Conservation (phyloP, 2,329 filamentous ascomycete genomes). For the Alternaria hordeiaustralica region DNA sequence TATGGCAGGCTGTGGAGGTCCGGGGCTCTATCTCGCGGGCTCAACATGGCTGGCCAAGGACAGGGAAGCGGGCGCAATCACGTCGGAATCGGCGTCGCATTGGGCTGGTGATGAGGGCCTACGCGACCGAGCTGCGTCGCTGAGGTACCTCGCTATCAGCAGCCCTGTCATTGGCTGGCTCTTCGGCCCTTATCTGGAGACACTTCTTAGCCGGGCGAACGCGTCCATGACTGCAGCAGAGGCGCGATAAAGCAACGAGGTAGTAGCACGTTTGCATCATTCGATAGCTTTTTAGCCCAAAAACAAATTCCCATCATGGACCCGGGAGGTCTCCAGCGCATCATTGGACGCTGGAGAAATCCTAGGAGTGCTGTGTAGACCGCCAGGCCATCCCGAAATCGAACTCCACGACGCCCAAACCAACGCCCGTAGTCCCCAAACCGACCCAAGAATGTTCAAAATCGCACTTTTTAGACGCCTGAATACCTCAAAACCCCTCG, state of each 20-base stretch:
- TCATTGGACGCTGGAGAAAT: background rate
- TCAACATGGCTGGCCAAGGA: constrained; percentile 29
- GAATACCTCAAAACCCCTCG: background rate
- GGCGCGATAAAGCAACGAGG: constrained; percentile 1
- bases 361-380: background rate
- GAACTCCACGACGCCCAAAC: background rate
- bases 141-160: constrained; percentile 9
- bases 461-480: background rate
- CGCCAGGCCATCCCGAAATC: background rate
- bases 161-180: constrained; percentile 5
- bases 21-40: constrained; percentile 6
- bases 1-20: constrained; percentile 18
- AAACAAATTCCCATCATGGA: background rate
- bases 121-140: background rate
- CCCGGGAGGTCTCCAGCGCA: background rate
- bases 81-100: constrained; percentile 16
- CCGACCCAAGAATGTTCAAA: background rate
- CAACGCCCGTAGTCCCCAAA: background rate
- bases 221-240: constrained; percentile 5
- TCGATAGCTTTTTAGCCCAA: background rate
- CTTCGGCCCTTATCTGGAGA: constrained; percentile 13
- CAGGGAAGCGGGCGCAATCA: constrained; percentile 7
- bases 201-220: background rate
- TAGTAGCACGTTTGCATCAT: background rate
- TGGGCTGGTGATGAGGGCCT: constrained; percentile 7